These are phyloP conservation scores for Tremellales sp. DNA, from an alignment of 1,284 basidiomycete genomes.

Conservation along the genomic window DNA sequence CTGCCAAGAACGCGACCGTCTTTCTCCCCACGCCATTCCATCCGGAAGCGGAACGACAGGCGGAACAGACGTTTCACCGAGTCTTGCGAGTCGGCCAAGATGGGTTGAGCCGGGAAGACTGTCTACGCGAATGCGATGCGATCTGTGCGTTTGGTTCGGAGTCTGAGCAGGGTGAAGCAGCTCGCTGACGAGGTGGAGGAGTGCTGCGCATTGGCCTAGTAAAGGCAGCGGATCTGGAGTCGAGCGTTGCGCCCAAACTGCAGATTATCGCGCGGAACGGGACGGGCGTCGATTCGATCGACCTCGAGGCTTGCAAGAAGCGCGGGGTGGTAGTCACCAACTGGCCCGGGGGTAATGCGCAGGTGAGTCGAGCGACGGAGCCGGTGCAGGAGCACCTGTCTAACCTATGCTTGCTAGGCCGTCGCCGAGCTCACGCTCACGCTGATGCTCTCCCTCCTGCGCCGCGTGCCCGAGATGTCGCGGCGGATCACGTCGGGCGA, in stretches of 20 bases:
- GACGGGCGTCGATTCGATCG: slow-evolving; percentile 36
- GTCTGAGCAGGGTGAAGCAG: background rate
- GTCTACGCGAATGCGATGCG: slow-evolving; percentile 27
- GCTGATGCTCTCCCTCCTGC: slow-evolving; percentile 54
- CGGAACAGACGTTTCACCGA: slow-evolving; percentile 27
- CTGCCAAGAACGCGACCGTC: slow-evolving; percentile 29
- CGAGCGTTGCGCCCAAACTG: slow-evolving; percentile 14
- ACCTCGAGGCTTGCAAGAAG: slow-evolving; percentile 49
- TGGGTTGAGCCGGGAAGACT: slow-evolving; percentile 23
- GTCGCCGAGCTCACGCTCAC: slow-evolving; percentile 56
- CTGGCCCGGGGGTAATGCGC: slow-evolving; percentile 50
- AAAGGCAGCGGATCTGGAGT: slow-evolving; percentile 13
- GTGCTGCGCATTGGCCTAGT: slow-evolving; percentile 29
- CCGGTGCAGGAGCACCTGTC: slow-evolving; percentile 19
- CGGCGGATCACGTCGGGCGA: slow-evolving; percentile 57
- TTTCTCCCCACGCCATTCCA: slow-evolving; percentile 38
- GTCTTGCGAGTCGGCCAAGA: slow-evolving; percentile 27
- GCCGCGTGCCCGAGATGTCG: slow-evolving; percentile 57
- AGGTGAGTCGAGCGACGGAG: slow-evolving; percentile 48
- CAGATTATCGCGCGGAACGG: slow-evolving; percentile 36
- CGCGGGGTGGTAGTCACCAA: slow-evolving; percentile 59
- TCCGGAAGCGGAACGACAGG: slow-evolving; percentile 32
- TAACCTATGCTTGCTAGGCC: slow-evolving; percentile 58
- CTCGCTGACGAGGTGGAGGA: slow-evolving; percentile 3
- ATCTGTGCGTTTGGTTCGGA: slow-evolving; percentile 16